Evolutionary conservation across 2,329 filamentous ascomycete species (phyloP), one percentile per base, ranked within the genome.

Genomic region (Aspergillus ibericus): DNA sequence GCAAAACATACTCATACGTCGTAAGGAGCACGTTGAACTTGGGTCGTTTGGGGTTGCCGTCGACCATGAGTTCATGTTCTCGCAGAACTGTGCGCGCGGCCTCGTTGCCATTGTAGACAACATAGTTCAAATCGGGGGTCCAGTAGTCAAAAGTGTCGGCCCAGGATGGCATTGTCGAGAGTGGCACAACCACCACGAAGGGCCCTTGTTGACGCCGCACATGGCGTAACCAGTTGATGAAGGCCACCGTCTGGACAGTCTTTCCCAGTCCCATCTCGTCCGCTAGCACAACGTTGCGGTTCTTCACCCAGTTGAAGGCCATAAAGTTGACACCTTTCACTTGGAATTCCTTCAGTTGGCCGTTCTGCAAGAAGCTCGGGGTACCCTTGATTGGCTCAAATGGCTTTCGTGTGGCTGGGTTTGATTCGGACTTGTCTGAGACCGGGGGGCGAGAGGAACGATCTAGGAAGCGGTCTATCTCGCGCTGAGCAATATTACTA

Each of bases 191-290:
- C 59, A 98, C 93, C 44, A 99, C 86, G 71, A 97, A 98, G 0
- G 95, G 95, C 0, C 95, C 95, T 75, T 98, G 91, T 73, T 99
- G 95, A 51, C 83, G 84, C 65, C 93, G 87, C 59, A 92, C 88
- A 76, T 98, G 93, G 55, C 92, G 90, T 60, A 99, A 83, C 93
- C 95, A 99, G 73, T 93, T 97, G 75, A 99, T 89, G 74, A 98
- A 98, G 0, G 93, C 88, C 27, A 99, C 93, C 0, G 93, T 97
- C 77, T 99, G 95, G 0, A 99, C 95, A 0, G 95, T 99, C 79
- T 99, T 99, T 27, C 95, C 95, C 13, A 99, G 83, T 68, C 95
- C 95, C 95, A 99, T 99, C 77, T 99, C 95, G 72, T 99, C 95
- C 50, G 95, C 95, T 54, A 99, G 84, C 68, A 99, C 97, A 70